Evolutionary conservation across 1,284 basidiomycete species (phyloP), one percentile per base, ranked within the genome.

Genomic region (Puccinia novopanici): DNA sequence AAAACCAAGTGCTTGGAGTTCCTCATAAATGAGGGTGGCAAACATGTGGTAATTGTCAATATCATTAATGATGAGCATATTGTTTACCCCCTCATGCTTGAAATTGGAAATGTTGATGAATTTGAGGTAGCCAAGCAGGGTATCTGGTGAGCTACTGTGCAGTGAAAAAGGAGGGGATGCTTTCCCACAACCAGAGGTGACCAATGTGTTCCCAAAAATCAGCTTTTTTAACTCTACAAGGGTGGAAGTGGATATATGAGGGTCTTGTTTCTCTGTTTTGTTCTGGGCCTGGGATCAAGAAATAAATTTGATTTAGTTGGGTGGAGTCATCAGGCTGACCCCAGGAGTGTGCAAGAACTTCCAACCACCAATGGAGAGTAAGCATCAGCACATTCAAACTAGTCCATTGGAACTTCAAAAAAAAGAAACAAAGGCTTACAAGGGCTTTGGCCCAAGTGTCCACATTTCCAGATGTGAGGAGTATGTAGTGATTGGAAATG

Each of bases 41-140:
- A 67, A 67, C 63, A 67, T 65, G 9, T 65, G 27, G 40, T 65
- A 65, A 8, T 8, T 4, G 30, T 67, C n/a, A 17, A 67, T 67
- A 10, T 42, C 42, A 17, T 48, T 42, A 22, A 42, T 27, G 37
- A 67, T 34, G 30, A 67, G 37, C 10, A 5, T 67, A 17, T 67
- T 37, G 17, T 15, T 17, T 22, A n/a, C 45, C n/a, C 37, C 63
- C 24, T 67, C 22, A 8, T n/a, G 63, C 63, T 67, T 67, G 37
- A n/a, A 17, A 10, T 30, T 34, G 19, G 37, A 4, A 67, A 67
- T 45, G 19, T 17, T 17, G 2, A 67, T 19, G n/a, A 42, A 67
- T 10, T n/a, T 15, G 27, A 67, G 30, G 24, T 67, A 67, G 12
- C 45, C 24, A 6, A 22, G 13, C 24, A 67, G 3, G 30, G 19